phyloP scores from a whole-genome alignment of 805 yeast species.

The Metschnikowia sp. region DNA sequence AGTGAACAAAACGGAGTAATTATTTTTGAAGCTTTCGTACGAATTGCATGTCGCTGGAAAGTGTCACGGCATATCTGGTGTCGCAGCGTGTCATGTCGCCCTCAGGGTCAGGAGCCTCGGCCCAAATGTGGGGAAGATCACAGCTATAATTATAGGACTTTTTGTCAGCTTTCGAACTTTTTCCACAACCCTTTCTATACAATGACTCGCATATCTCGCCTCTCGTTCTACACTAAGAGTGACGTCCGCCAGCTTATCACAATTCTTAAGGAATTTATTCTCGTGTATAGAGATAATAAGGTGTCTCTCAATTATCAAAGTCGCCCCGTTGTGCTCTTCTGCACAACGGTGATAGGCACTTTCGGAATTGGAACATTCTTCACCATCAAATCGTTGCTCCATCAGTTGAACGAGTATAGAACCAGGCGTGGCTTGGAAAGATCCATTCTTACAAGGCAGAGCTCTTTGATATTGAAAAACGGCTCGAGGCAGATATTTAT shows the following conservation, averaged over 20 bases:
- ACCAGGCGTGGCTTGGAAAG: slow-evolving; percentile 25
- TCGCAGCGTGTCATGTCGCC: slow-evolving; percentile 1
- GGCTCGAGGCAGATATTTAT: slow-evolving; percentile 48
- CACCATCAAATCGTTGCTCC: slow-evolving; percentile 27
- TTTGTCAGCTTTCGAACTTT: too few species aligned
- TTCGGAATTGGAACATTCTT: slow-evolving; percentile 39
- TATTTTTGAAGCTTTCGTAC: too few species aligned
- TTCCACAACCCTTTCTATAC: background rate
- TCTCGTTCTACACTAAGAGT: slow-evolving; percentile 29
- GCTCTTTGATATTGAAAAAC: slow-evolving; percentile 40
- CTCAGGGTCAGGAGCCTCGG: slow-evolving; percentile 9
- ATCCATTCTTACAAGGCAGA: slow-evolving; percentile 39
- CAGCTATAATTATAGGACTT: too few species aligned
- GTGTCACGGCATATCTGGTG: background rate
- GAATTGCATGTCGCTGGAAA: too few species aligned
- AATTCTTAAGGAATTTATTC: slow-evolving; percentile 35
- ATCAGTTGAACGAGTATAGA: slow-evolving; percentile 29
- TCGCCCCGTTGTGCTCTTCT: slow-evolving; percentile 40
- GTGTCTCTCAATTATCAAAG: slow-evolving; percentile 39
- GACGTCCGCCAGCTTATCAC: slow-evolving; percentile 33
- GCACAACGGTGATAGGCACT: slow-evolving; percentile 38
- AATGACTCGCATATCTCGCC: slow-evolving; percentile 36
- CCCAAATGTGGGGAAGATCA: slow-evolving; percentile 16
- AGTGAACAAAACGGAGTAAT: too few species aligned
- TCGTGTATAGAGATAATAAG: slow-evolving; percentile 33